Evolutionary conservation across 208 protist species (phyloP), one percentile per base, ranked within the genome.

Genomic region (Trypanosomatidae sp.): DNA sequence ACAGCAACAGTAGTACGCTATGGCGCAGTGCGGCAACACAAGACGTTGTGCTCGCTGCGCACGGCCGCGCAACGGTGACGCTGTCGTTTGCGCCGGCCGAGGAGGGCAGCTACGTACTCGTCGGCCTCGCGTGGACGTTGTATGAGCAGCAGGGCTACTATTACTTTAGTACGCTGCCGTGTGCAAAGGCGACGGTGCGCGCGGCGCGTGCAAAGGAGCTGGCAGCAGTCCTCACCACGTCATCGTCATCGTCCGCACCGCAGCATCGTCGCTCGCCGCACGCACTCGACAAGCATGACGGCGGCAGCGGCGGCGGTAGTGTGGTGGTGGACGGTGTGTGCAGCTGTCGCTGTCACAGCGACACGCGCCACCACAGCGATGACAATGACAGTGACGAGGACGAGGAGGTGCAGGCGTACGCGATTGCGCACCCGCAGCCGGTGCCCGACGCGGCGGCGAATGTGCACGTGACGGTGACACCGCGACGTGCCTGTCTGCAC

Each of bases 91-190:
- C 67, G 23, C 75, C 72, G 20, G 33, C 60, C 15, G 53, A 73
- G 16, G 64, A 77, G 42, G 75, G 72, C 20, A 59, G 66, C 19
- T 89, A 84, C 50, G 60, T 81, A 19, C 64, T 89, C 25, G 68
- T 89, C 42, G 80, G 80, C 11, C 70, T 89, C 19, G 70, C 61
- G 53, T 89, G 80, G 76, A 46, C 37, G 11, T 41, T 89, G 21
- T 23, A 67, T 33, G 66, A 58, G 3, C 59, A 76, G 39, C 61
- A 77, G 23, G 80, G 80, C 4, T 85, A 89, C 53, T 83, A 86
- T 61, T 89, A 89, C 72, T 87, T 91, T 43, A 61, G 67, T 33
- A 83, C 82, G 7, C 43, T 46, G n/a, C n/a, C n/a, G n/a, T n/a
- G n/a, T n/a, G n/a, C n/a, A 60, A 77, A 37, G 71, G 66, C 33